Evolutionary conservation across 2,329 filamentous ascomycete genomes (phyloP).

Genomic region (Epichloe hybrida): DNA sequence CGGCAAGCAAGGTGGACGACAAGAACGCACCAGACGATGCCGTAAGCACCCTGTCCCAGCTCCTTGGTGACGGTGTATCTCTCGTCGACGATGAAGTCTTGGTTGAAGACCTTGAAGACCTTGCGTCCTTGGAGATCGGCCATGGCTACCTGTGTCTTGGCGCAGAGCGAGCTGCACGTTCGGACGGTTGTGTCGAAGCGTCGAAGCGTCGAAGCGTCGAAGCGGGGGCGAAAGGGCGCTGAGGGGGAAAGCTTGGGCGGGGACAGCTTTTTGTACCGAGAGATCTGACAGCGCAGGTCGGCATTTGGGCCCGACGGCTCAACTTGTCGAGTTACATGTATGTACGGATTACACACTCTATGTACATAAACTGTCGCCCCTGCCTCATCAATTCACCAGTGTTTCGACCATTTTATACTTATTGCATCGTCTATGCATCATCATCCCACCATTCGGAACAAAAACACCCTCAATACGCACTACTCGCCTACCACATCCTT

Average conservation of each 20-base stretch:
- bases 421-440: too few species aligned
- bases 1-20: neutral
- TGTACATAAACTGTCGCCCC: too few species aligned
- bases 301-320: too few species aligned
- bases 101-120: conserved; percentile 99
- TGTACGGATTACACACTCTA: too few species aligned
- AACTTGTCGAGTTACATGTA: too few species aligned
- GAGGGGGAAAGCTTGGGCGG: conserved; percentile 1
- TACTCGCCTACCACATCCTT: conserved; percentile 31
- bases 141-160: conserved; percentile 16
- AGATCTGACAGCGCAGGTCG: too few species aligned
- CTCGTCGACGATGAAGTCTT: conserved; percentile 97
- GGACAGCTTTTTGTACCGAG: neutral
- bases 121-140: conserved; percentile 49
- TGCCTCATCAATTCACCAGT: too few species aligned
- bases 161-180: neutral
- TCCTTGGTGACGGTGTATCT: conserved; percentile 98
- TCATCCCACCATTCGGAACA: too few species aligned
- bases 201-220: too few species aligned
- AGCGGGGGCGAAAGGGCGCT: too few species aligned
- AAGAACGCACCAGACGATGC: conserved; percentile 76
- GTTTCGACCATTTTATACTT: too few species aligned
- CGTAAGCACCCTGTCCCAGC: conserved; percentile 93
- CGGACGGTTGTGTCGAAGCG: neutral
- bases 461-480: conserved; percentile 1